Evolutionary conservation across 1,284 basidiomycete genomes (phyloP).

Genomic region (Papiliotrema fonsecae): DNA sequence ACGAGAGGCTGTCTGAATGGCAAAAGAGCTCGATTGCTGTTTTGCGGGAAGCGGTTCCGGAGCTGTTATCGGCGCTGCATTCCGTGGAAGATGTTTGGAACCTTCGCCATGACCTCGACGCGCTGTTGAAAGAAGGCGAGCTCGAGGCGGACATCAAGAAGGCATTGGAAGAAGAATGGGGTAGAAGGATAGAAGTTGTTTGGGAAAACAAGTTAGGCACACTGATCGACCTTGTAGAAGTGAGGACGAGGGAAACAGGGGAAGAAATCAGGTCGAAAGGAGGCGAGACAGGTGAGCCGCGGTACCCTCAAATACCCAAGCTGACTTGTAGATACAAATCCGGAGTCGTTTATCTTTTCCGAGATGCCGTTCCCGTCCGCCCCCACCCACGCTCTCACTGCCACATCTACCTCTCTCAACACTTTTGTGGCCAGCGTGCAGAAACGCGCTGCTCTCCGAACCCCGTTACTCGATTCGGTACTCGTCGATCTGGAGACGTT

Average conservation of each 20-base stretch:
- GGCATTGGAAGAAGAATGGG: constrained; percentile 40
- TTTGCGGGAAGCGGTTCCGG: constrained; percentile 27
- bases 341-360: constrained; percentile 38
- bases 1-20: constrained; percentile 34
- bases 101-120: constrained; percentile 20
- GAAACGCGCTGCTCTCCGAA: constrained; percentile 34
- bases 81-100: constrained; percentile 42
- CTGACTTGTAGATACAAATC: constrained; percentile 24
- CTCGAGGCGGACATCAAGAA: constrained; percentile 21
- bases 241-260: constrained; percentile 17
- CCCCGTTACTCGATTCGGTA: constrained; percentile 36
- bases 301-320: neutral
- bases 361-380: constrained; percentile 33
- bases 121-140: constrained; percentile 23
- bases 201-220: constrained; percentile 37
- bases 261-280: constrained; percentile 19
- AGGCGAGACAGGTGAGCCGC: constrained; percentile 18
- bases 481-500: constrained; percentile 29
- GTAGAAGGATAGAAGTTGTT: constrained; percentile 33
- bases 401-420: constrained; percentile 22
- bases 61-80: constrained; percentile 32
- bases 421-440: constrained; percentile 34
- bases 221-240: constrained; percentile 21
- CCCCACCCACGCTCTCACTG: constrained; percentile 16
- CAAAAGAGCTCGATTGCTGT: constrained; percentile 22